These are phyloP conservation scores for Mycena chlorophos DNA, from an alignment of 768 basidiomycete species.

Conservation along the genomic window DNA sequence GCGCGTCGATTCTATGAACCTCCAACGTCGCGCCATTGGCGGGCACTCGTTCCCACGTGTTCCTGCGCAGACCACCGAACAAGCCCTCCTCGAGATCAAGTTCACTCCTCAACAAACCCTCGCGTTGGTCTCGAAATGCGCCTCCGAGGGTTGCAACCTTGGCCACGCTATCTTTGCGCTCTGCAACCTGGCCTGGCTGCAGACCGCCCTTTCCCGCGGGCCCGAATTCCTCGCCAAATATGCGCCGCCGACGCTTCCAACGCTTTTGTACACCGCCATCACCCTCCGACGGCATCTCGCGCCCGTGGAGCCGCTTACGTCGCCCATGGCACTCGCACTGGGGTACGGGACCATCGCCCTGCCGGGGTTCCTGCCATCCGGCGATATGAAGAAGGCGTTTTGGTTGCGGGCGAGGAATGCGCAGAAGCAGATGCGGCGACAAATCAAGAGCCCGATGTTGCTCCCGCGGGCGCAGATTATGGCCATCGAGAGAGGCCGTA, in stretches of 20 bases:
- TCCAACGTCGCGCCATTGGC: slow-evolving; percentile 13
- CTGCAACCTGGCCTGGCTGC: slow-evolving; percentile 22
- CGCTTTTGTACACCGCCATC: slow-evolving; percentile 23
- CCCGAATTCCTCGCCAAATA: not conserved
- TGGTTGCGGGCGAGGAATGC: slow-evolving; percentile 23
- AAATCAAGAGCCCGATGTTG: slow-evolving; percentile 19
- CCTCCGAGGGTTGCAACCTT: slow-evolving; percentile 15
- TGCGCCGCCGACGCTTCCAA: slow-evolving; percentile 8
- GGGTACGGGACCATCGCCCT: slow-evolving; percentile 25
- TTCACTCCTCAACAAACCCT: slow-evolving; percentile 12
- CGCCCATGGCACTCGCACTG: slow-evolving; percentile 23
- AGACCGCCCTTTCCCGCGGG: not conserved
- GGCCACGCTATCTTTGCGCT: slow-evolving; percentile 23
- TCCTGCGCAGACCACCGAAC: slow-evolving; percentile 2
- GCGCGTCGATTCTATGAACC: slow-evolving; percentile 10
- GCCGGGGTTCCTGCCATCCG: slow-evolving; percentile 19
- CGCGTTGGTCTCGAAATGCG: slow-evolving; percentile 11
- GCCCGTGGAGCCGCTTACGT: slow-evolving; percentile 10
- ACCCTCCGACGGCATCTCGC: slow-evolving; percentile 20
- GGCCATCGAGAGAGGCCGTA: slow-evolving; percentile 14
- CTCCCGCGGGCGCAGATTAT: slow-evolving; percentile 19
- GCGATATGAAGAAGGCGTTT: slow-evolving; percentile 11
- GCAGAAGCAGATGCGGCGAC: slow-evolving; percentile 19
- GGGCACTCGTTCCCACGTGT: slow-evolving; percentile 14
- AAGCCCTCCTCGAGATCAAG: slow-evolving; percentile 8